Evolutionary conservation across 1,284 basidiomycete species (phyloP).

Genomic region (Peniophora sp.): DNA sequence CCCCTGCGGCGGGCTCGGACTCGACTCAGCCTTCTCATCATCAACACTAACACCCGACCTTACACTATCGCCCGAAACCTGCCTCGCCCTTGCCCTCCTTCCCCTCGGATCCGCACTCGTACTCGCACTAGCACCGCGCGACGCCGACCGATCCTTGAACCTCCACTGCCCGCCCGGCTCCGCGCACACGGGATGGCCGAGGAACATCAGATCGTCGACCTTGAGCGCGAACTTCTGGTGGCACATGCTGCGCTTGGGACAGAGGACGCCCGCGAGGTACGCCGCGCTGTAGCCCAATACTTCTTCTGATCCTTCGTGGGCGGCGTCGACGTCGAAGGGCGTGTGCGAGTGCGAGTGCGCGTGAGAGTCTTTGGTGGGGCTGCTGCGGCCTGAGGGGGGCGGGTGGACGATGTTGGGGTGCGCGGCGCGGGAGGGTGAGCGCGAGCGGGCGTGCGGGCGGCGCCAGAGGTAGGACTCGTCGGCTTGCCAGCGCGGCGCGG

Average conservation of each 20-base stretch:
- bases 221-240: slow-evolving; percentile 93
- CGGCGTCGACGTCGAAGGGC: neutral
- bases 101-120: slow-evolving; percentile 44
- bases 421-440: slow-evolving; percentile 30
- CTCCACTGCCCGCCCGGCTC: slow-evolving; percentile 69
- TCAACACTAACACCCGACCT: too few species aligned
- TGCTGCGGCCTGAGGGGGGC: slow-evolving; percentile 34
- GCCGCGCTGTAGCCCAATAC: slow-evolving; percentile 77
- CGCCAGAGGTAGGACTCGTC: slow-evolving; percentile 48
- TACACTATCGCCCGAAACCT: slow-evolving; percentile 5
- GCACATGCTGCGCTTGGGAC: slow-evolving; percentile 74
- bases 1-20: neutral
- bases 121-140: slow-evolving; percentile 35
- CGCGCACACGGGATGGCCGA: slow-evolving; percentile 89
- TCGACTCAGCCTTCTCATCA: slow-evolving; percentile 1
- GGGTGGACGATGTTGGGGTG: slow-evolving; percentile 22
- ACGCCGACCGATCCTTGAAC: slow-evolving; percentile 54
- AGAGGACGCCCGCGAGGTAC: slow-evolving; percentile 77
- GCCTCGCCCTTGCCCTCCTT: slow-evolving; percentile 40
- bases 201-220: slow-evolving; percentile 89
- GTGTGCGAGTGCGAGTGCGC: too few species aligned
- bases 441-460: slow-evolving; percentile 35
- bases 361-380: slow-evolving; percentile 34
- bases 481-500: slow-evolving; percentile 21
- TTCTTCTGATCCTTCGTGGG: slow-evolving; percentile 48